These are phyloP conservation scores for Termitomyces eurrhizus DNA, from an alignment of 768 basidiomycete genomes.

Conservation along the genomic window DNA sequence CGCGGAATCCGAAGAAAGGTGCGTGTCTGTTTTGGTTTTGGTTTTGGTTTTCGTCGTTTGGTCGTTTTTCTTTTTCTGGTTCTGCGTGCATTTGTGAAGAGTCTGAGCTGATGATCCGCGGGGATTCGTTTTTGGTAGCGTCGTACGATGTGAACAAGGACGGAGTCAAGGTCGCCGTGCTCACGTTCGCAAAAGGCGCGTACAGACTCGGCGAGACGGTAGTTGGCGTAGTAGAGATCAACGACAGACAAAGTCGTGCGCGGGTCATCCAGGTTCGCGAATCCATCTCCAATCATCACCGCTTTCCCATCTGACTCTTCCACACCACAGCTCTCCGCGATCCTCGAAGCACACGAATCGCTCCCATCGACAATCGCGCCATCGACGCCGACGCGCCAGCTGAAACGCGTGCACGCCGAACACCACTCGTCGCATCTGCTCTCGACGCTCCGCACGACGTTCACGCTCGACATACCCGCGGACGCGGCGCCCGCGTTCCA, in stretches of 20 bases:
- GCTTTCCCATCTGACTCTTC: neutral
- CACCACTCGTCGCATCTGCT: slow-evolving; percentile 74
- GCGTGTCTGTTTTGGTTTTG: slow-evolving; percentile 16
- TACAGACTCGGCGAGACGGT: slow-evolving; percentile 93
- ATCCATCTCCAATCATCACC: neutral
- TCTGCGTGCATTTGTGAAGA: neutral
- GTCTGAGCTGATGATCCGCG: neutral
- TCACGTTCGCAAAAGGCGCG: slow-evolving; percentile 90
- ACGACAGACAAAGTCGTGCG: slow-evolving; percentile 61
- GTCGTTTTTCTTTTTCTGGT: no score
- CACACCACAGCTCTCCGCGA: slow-evolving; percentile 70
- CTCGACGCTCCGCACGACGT: slow-evolving; percentile 73
- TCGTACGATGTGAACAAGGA: slow-evolving; percentile 97
- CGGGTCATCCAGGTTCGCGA: slow-evolving; percentile 77
- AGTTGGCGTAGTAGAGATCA: slow-evolving; percentile 83
- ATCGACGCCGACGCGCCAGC: slow-evolving; percentile 42
- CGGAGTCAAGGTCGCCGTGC: slow-evolving; percentile 80
- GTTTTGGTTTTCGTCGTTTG: no score
- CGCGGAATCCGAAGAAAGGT: slow-evolving; percentile 89
- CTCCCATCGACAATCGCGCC: slow-evolving; percentile 61
- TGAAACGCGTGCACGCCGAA: slow-evolving; percentile 81
- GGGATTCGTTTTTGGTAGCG: slow-evolving; percentile 38
- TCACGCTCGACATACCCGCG: slow-evolving; percentile 88
- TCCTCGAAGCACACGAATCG: slow-evolving; percentile 85
- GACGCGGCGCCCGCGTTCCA: slow-evolving; percentile 89